Evolutionary conservation across 2,329 filamentous ascomycete species (phyloP), one percentile per base, ranked within the genome.

Genomic region (Akanthomyces uredinophilus): DNA sequence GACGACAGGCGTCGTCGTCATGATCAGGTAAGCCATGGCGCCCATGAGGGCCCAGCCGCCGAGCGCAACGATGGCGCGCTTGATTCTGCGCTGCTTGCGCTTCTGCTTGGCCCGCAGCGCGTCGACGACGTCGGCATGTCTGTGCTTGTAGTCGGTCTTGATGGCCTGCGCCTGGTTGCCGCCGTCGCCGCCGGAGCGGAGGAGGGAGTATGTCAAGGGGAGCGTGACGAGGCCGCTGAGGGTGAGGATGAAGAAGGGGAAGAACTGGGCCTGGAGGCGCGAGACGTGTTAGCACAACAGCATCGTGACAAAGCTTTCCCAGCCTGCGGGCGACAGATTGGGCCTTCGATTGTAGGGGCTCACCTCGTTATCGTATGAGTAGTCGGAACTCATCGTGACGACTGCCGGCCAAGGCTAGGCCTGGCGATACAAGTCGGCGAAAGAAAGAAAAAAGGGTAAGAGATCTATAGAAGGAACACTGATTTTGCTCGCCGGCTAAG

Each of bases 231-330:
- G 86, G 71, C 88, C 87, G 65, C 89, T 87, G 71, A 98, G 83
- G 49, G 93, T 97, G 73, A 97, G 87, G 78, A 98, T 89, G 82
- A 99, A 99, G 85, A 96, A 96, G 68, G 96, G 95, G 83, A 97
- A 99, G 82, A 97, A 97, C 85, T 97, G 91, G 70, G 92, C 93
- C 86, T 95, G 64, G 41, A 53, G 22, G 44, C 39, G 8, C 5
- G 14, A 22, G 37, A 61, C 43, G 54, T n/a, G 29, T 51, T 24
- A 57, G 54, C 41, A 56, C 32, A 32, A 32, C 27, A 37, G 16
- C n/a, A 43, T 35, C 29, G 11, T 35, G 22, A 18, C 24, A 29
- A 55, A 11, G 41, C 6, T 32, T 39, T n/a, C 37, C n/a, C n/a
- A n/a, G n/a, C 20, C 37, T 32, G 13, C 5, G 6, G 20, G 18